phyloP scores from a whole-genome alignment of 345 rosid genomes.

The Sonneratia alba region DNA sequence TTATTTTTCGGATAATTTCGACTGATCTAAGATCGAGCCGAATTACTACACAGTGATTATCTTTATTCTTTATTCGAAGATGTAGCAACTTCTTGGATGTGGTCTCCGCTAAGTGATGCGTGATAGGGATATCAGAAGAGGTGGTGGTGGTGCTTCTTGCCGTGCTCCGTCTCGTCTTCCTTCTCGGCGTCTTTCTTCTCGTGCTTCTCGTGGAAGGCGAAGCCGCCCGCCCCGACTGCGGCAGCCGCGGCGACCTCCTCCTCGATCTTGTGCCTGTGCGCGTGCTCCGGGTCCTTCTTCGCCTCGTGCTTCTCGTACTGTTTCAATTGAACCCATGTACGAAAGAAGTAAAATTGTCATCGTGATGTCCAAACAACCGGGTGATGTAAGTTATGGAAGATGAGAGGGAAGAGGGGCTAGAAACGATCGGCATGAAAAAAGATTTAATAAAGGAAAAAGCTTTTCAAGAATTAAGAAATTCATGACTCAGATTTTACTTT shows the following conservation, averaged over 20 bases:
- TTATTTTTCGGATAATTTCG: too few relatives aligned
- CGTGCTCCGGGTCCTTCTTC: constrained; percentile 51
- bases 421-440: too few relatives aligned
- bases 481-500: too few relatives aligned
- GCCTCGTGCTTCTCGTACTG: constrained; percentile 45
- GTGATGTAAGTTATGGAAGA: too few relatives aligned
- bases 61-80: too few relatives aligned
- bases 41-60: too few relatives aligned
- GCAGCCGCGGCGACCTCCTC: constrained; percentile 43
- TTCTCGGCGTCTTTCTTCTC: constrained; percentile 43
- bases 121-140: constrained; percentile 12
- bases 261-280: constrained; percentile 46
- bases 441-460: too few relatives aligned
- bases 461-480: too few relatives aligned
- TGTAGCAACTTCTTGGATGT: neutral
- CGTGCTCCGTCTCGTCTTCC: constrained; percentile 30
- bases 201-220: constrained; percentile 49
- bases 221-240: constrained; percentile 39
- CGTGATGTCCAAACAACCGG: too few relatives aligned
- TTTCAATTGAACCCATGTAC: neutral
- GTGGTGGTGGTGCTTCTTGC: constrained; percentile 41
- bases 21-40: too few relatives aligned
- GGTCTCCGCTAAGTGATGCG: neutral
- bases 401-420: too few relatives aligned
- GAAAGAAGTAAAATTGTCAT: too few relatives aligned